A percentile compares a stretch with the other conserved stretches of the same genome.
Evolutionary conservation across 768 basidiomycete species (phyloP).

Genomic region (Phlebiopsis gigantea): DNA sequence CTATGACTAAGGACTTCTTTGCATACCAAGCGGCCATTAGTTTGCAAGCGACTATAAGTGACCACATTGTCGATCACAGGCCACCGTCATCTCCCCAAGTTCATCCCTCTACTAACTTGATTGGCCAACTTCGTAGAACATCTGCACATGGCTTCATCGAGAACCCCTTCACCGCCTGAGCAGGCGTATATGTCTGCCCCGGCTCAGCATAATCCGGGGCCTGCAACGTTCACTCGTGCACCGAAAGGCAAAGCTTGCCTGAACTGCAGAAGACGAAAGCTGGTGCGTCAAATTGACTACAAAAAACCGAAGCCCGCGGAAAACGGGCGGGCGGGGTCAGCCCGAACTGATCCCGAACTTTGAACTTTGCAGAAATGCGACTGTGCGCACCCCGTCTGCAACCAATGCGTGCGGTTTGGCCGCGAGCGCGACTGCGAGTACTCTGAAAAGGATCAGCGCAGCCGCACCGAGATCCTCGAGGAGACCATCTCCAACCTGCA

Average conservation of each 20-base stretch:
- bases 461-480: constrained; percentile 56
- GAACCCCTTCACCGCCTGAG: not conserved
- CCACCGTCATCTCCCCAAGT: not conserved
- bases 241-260: constrained; percentile 25
- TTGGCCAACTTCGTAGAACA: not conserved
- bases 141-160: not conserved
- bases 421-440: constrained; percentile 61
- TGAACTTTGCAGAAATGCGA: constrained; percentile 64
- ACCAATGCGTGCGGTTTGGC: constrained; percentile 54
- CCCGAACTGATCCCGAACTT: not conserved
- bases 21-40: not conserved
- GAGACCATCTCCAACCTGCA: constrained; percentile 54
- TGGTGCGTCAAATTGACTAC: constrained; percentile 12
- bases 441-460: constrained; percentile 55
- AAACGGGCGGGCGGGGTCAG: too few species aligned
- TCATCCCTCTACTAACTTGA: not conserved
- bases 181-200: not conserved
- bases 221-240: constrained; percentile 13
- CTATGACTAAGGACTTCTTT: not conserved
- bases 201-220: constrained; percentile 10
- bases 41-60: not conserved
- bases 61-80: not conserved
- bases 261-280: constrained; percentile 23
- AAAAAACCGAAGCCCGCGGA: too few species aligned
- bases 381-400: constrained; percentile 57